Base-by-base conservation (phyloP, 2,329 filamentous ascomycete species). In the Cytospora schulzeri region DNA sequence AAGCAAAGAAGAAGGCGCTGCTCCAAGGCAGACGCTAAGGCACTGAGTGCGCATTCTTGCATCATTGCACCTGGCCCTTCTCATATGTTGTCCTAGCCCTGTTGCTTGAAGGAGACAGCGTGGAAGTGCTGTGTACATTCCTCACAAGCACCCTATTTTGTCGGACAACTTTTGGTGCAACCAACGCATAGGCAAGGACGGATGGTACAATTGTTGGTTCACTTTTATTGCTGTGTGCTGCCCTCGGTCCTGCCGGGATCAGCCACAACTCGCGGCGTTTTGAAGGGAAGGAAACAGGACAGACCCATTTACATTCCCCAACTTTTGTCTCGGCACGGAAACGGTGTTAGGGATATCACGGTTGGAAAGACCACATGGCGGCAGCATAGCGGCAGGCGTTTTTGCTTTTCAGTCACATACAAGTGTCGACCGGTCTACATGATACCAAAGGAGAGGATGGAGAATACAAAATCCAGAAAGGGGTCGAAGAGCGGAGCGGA, bases 1-100 rank as follows among this genome's bases (percentile, higher is more conserved):
- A 86, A 69, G 84, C 85, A 68, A 77, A 78, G 38, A 84, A 80
- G 70, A 79, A 78, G 55, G 63, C 67, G 45, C 35, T 68, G 28
- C 26, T 48, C 22, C 52, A 66, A 29, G 51, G 33, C 33, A 51
- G 54, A 24, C 52, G 60, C 52, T 58, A 41, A 53, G 11, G 24
- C 26, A 19, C 58, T 17, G 19, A 35, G 24, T 12, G 24, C 26
- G 6, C 11, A 29, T 5, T 15, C 19, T 51, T 51, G 48, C 31
- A 38, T 26, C 33, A 56, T 35, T 63, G 48, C 31, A 55, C 6
- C 7, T 35, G 17, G 35, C 24, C 28, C 19, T 26, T 26, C 8
- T 11, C 2, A n/a, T 15, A 29, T 41, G 12, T 7, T 31, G 9
- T 28, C 29, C 19, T 17, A 38, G 19, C 8, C 17, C 9, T 31